phyloP scores from a whole-genome alignment of 345 rosid genomes.

The Crucihimalaya himalaica region DNA sequence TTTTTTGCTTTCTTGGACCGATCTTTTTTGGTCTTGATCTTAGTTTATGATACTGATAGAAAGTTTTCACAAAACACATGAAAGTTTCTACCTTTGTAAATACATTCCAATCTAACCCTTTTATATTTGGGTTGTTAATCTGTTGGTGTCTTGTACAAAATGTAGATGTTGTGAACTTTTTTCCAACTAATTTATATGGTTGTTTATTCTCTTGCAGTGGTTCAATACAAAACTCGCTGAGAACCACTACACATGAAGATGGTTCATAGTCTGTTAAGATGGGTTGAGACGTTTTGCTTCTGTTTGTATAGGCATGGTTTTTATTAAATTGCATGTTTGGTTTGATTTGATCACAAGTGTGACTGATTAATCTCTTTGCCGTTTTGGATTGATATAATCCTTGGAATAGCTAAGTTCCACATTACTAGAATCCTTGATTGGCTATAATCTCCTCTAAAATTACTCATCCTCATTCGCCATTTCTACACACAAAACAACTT shows the following conservation, averaged over 20 bases:
- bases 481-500: not conserved
- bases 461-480: not conserved
- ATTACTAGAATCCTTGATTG: not conserved
- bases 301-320: not conserved
- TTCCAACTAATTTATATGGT: slow-evolving; percentile 11
- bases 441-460: not conserved
- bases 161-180: not conserved
- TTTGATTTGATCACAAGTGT: slow-evolving; percentile 5
- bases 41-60: not conserved
- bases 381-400: not conserved
- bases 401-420: not conserved
- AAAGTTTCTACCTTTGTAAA: not conserved
- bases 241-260: not conserved
- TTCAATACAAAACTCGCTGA: slow-evolving; percentile 70
- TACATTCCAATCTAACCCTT: not conserved
- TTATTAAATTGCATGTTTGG: not conserved
- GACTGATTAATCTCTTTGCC: not conserved
- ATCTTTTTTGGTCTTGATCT: not conserved
- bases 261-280: not conserved
- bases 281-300: not conserved
- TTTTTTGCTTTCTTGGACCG: not conserved
- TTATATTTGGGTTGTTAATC: not conserved
- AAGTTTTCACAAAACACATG: not conserved
- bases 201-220: slow-evolving; percentile 48
- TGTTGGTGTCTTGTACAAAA: not conserved